A percentile compares a stretch with the other conserved stretches of the same genome.
phyloP scores from a whole-genome alignment of 2,329 filamentous ascomycete species.

The Fusarium sp. region DNA sequence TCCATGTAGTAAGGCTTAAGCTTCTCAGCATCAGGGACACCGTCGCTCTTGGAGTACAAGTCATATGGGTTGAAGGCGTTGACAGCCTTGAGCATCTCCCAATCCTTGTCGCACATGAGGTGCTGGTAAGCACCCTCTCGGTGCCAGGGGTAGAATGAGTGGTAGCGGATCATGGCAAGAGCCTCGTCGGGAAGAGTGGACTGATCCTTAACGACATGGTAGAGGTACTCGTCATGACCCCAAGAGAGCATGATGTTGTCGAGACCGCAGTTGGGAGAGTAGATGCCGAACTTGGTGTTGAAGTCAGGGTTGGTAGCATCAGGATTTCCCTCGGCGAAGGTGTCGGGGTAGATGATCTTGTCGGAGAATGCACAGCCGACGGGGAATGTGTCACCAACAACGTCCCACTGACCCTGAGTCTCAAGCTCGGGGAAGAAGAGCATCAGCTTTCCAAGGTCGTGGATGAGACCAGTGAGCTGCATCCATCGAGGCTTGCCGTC shows the following conservation, averaged over 20 bases:
- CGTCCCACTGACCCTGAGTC: constrained; percentile 91
- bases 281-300: constrained; percentile 81
- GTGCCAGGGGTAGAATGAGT: constrained; percentile 95
- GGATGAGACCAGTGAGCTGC: constrained; percentile 80
- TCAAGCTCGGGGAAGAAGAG: constrained; percentile 74
- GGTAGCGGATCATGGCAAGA: constrained; percentile 92
- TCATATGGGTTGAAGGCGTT: constrained; percentile 92
- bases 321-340: constrained; percentile 77
- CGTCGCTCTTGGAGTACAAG: constrained; percentile 91
- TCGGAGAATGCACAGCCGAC: constrained; percentile 81
- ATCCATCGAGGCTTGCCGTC: constrained; percentile 87
- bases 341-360: constrained; percentile 82
- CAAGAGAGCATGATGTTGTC: constrained; percentile 91
- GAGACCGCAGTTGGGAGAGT: constrained; percentile 80
- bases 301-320: constrained; percentile 79
- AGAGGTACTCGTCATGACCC: constrained; percentile 91
- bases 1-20: constrained; percentile 70
- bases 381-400: constrained; percentile 87
- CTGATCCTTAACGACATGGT: constrained; percentile 87
- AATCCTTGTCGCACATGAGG: constrained; percentile 86
- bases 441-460: constrained; percentile 83
- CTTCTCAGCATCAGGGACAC: constrained; percentile 77
- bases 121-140: constrained; percentile 80
- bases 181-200: constrained; percentile 81
- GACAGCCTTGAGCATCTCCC: constrained; percentile 82